Conservation (phyloP, 78 protist genomes). For the Tieghemostelium lacteum region DNA sequence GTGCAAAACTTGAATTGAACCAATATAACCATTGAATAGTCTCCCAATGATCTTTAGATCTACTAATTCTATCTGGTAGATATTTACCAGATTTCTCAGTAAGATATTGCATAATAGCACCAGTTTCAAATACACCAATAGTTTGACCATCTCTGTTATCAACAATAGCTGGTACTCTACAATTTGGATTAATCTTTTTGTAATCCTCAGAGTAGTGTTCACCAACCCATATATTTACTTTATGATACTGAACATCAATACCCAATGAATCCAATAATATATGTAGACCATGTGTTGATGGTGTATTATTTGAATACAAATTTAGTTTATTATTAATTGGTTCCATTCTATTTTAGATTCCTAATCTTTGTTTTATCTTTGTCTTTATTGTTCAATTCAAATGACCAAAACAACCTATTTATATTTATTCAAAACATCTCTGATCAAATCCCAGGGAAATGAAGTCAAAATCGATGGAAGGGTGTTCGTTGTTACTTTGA, state of each 20-base stretch:
- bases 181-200: conserved; percentile 20
- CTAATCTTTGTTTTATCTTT: too few species aligned
- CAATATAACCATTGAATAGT: conserved; percentile 17
- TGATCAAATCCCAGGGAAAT: too few species aligned
- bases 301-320: neutral
- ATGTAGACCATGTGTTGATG: neutral
- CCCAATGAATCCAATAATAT: neutral
- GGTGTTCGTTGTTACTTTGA: too few species aligned
- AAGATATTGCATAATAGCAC: neutral
- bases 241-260: neutral
- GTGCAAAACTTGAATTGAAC: neutral
- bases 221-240: neutral
- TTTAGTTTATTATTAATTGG: neutral
- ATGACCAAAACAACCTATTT: too few species aligned
- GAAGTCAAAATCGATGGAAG: too few species aligned
- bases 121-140: conserved; percentile 17
- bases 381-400: too few species aligned
- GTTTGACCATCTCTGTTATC: neutral
- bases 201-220: conserved; percentile 18
- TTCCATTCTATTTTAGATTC: neutral
- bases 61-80: conserved; percentile 1
- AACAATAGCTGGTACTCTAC: conserved; percentile 30
- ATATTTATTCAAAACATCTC: too few species aligned
- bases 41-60: neutral
- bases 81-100: conserved; percentile 5